Base-by-base conservation (phyloP, 1,284 basidiomycete species). In the Heterobasidion annosum region DNA sequence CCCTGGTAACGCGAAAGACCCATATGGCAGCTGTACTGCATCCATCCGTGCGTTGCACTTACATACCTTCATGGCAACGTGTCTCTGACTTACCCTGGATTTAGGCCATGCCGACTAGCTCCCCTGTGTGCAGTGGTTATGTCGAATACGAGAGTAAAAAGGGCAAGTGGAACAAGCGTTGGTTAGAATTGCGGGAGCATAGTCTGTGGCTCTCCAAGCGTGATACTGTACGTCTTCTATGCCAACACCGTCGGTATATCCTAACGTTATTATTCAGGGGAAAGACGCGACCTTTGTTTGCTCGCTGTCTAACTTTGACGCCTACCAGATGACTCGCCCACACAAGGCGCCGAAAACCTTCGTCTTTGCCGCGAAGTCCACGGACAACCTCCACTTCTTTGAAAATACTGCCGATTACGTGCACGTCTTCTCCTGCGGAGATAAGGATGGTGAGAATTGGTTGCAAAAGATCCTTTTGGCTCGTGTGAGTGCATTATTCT, bases 161-260 rank as follows among this genome's bases (percentile, higher is more conserved):
- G 56, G 92, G 92, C 43, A 95, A 95, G 69, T 97, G 93, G 93
- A 84, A 75, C 56, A 96, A 94, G 69, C 81, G 91, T 33, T 94
- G 85, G 81, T 74, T 96, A 63, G 83, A 88, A 64, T 78, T 95
- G 33, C 79, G 87, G 45, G 91, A 93, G 63, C 91, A 93, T 58
- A 81, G 83, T 55, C 67, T 96, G 50, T 95, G 85, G 77, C 65
- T 94, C 35, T 85, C 88, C 33, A 96, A 95, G 71, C 85, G 89
- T 32, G 90, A 95, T 55, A 87, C 82, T 66, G 91, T 92, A 63
- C 56, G 77, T 69, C 25, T 54, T 32, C 25, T 52, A 52, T 25
- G 50, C 16, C 44, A 16, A 32, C 48, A 54, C 51, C 57, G 45
- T 34, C 35, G 34, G 13, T 42, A 19, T 33, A 34, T 51, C 44